Evolutionary conservation across 352 stramenopile genomes (phyloP), one percentile per base, ranked within the genome.

Genomic region (Phytophthora pini): DNA sequence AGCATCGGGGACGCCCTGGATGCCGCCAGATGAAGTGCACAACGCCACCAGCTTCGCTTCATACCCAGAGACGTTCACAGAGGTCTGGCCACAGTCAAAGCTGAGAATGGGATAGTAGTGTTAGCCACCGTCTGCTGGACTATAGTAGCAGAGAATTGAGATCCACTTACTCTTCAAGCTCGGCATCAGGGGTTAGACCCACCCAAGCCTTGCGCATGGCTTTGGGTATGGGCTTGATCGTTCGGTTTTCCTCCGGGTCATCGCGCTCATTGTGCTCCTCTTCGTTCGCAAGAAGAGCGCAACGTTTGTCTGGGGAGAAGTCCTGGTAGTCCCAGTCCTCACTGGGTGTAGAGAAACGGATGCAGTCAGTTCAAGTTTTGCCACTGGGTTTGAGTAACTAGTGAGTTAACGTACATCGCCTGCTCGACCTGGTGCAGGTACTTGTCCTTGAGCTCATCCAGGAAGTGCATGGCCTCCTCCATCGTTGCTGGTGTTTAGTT

Each of bases 251-350:
- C 2, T 56, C 38, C 2, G 60, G 54, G 17, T 80, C 76, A 20
- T 90, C 77, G 1, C 62, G 60, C 17, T 72, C 59, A 31, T 87
- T 79, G 41, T 57, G 60, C 17, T 65, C 53, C 57, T 85, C 69
- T 40, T 87, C 75, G 36, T 84, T 76, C 3, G 87, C 81, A 0
- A 90, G 71, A 41, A 90, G 56, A 12, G 81, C 74, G 31, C 70
- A 80, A n/a, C 81, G 70, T 67, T 86, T 87, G 60, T 90, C 81
- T 0, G 79, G 81, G 4, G 79, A 82, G 45, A 90, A 90, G 58
- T 87, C 77, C 56, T 88, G 79, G 54, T 82, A 90, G 64, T 88
- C 79, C 79, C 81, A 90, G 50, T 88, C 79, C 63, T 90, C 79
- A 66, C 81, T 90, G 32, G 3, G 29, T 17, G 2, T 9, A 38